Evolutionary conservation across 352 stramenopile species (phyloP).

Genomic region (Blastocystis sp.): DNA sequence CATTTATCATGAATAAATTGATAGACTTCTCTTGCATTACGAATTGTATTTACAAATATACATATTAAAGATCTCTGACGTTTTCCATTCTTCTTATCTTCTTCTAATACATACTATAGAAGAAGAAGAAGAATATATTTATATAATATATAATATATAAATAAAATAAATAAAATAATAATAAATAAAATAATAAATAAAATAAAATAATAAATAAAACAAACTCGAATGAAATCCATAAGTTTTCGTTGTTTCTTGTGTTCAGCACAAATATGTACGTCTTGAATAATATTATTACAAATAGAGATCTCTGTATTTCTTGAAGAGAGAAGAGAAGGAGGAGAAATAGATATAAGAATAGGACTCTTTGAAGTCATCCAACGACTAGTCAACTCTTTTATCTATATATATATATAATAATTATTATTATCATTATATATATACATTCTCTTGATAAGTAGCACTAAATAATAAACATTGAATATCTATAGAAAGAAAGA

Average conservation of each 20-base stretch:
- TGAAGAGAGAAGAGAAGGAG: background rate
- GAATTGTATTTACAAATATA: slow-evolving; percentile 28
- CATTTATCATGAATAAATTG: too few species aligned
- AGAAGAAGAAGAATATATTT: too few species aligned
- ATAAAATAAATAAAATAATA: too few species aligned
- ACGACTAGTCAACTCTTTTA: background rate
- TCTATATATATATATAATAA: background rate
- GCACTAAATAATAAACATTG: slow-evolving; percentile 11
- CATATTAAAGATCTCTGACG: background rate
- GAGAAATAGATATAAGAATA: slow-evolving; percentile 6
- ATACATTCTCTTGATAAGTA: background rate
- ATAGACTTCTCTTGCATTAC: too few species aligned
- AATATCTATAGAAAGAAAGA: background rate
- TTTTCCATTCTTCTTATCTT: slow-evolving; percentile 5
- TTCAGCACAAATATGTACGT: slow-evolving; percentile 12
- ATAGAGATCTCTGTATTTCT: background rate
- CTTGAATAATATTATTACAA: background rate
- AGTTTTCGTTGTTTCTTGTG: slow-evolving; percentile 17
- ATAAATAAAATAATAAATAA: too few species aligned
- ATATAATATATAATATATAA: too few species aligned
- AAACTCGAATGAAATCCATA: slow-evolving; percentile 22
- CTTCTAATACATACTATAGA: slow-evolving; percentile 11
- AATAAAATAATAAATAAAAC: too few species aligned
- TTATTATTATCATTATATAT: background rate
- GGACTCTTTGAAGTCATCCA: background rate